Base-by-base conservation (phyloP, 2,329 filamentous ascomycete genomes). In the Apiospora marii region DNA sequence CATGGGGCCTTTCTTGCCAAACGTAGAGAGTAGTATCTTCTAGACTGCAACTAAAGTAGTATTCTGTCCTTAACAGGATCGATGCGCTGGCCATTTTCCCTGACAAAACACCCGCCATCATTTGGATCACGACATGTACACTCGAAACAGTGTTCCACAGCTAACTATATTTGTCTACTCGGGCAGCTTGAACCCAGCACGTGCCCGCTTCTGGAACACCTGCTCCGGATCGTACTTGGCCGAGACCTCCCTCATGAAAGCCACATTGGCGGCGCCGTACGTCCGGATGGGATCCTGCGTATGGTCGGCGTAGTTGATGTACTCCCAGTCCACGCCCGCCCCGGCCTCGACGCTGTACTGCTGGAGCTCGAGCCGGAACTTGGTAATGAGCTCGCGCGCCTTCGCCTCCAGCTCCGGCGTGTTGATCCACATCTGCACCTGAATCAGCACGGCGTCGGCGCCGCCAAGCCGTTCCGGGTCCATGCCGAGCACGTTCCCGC, bases 401-500 rank as follows among this genome's bases (percentile, higher is more conserved):
- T 51, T 4, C 48, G 8, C n/a, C 44, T 48, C 44, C 14, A 48
- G 44, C 44, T 48, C 44, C 14, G 44, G 13, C 16, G 44, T 48
- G 3, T 22, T 7, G 44, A 22, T 5, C 44, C 16, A 19, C 14
- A 48, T 48, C 16, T 48, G 44, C 44, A 22, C 19, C 14, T 48
- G 44, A 4, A 48, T 22, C 44, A 48, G 4, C 16, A 48, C 44
- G 44, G 44, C 44, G 44, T 48, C 44, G 44, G 44, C 44, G 16
- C 4, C 44, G 44, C 44, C 44, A 2, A 19, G 44, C 16, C 44
- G 16, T 16, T 48, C 44, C 0, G 44, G 80, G 76, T 82, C 80
- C 22, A 86, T 76, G 6, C 81, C 81, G 41, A 85, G 77, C 67
- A 85, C 80, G 74, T 84, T 84, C 49, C 82, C 83, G 37, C 84